Conservation (phyloP, 2,329 filamentous ascomycete genomes). For the Colletotrichum falcatum region DNA sequence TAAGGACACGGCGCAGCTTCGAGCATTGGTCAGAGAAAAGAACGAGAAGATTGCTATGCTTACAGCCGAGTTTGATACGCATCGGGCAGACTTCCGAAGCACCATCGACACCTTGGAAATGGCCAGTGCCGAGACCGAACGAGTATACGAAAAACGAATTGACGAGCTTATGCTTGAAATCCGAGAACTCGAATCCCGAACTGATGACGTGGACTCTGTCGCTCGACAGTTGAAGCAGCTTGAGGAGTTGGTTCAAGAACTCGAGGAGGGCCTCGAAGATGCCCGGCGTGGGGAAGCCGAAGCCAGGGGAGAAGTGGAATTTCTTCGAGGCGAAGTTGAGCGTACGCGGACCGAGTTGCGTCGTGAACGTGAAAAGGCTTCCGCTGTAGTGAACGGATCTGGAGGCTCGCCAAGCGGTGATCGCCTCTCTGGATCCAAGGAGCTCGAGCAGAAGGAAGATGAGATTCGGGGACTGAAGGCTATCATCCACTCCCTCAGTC, state of each 20-base stretch:
- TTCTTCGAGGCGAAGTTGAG: slow-evolving; percentile 93
- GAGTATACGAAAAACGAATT: slow-evolving; percentile 95
- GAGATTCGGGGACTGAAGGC: slow-evolving; percentile 97
- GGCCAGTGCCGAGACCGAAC: slow-evolving; percentile 93
- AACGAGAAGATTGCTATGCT: slow-evolving; percentile 96
- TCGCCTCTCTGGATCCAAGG: slow-evolving; percentile 70
- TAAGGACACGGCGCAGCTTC: slow-evolving; percentile 80
- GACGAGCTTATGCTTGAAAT: slow-evolving; percentile 87
- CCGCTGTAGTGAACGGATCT: slow-evolving; percentile 66
- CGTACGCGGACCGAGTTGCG: slow-evolving; percentile 88
- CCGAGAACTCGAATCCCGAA: slow-evolving; percentile 82
- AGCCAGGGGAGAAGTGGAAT: slow-evolving; percentile 95
- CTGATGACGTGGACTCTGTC: slow-evolving; percentile 91
- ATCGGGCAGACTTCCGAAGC: slow-evolving; percentile 94
- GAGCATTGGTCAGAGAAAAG: slow-evolving; percentile 89
- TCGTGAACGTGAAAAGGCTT: slow-evolving; percentile 86
- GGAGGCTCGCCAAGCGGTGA: slow-evolving; percentile 50
- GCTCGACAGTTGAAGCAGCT: slow-evolving; percentile 93
- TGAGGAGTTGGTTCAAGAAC: slow-evolving; percentile 94
- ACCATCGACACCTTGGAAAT: slow-evolving; percentile 97
- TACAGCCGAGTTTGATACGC: slow-evolving; percentile 93
- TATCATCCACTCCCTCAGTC: slow-evolving; percentile 94
- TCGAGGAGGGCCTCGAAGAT: slow-evolving; percentile 97
- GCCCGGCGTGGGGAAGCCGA: slow-evolving; percentile 94
- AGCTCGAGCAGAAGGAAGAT: slow-evolving; percentile 94